Percentiles rank a stretch among this genome's conserved stretches.
These are phyloP conservation scores for Hericium erinaceus DNA, from an alignment of 768 basidiomycete genomes.

Conservation along the genomic window DNA sequence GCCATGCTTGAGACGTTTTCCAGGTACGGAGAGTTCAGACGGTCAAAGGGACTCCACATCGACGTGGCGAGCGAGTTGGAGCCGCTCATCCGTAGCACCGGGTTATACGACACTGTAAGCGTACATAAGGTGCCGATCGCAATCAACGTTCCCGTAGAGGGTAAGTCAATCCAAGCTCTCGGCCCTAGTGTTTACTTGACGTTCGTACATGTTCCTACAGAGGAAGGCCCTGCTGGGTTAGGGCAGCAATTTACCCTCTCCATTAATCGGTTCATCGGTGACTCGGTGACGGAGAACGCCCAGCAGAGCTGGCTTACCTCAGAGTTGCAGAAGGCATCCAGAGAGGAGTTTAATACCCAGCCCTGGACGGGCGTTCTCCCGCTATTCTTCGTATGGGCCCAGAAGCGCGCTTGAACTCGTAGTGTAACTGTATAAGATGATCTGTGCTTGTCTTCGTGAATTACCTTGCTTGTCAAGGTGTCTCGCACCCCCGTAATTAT, in stretches of 20 bases:
- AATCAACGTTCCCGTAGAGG: background rate
- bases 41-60: background rate
- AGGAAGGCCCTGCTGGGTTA: no score
- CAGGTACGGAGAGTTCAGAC: background rate
- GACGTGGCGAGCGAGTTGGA: background rate
- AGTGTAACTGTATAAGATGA: background rate
- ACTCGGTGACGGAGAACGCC: background rate
- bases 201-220: no score
- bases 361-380: conserved; percentile 1
- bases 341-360: background rate
- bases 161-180: no score
- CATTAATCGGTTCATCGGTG: background rate
- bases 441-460: background rate
- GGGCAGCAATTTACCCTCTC: background rate
- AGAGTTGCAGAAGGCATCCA: background rate
- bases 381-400: conserved; percentile 1
- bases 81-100: background rate
- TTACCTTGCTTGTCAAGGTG: no score
- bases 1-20: background rate
- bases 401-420: background rate
- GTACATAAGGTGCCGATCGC: conserved; percentile 1
- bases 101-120: conserved; percentile 4
- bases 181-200: no score
- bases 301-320: background rate
- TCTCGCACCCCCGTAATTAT: no score